Evolutionary conservation across 2,329 filamentous ascomycete species (phyloP).

Genomic region (Paecilomyces variotii): DNA sequence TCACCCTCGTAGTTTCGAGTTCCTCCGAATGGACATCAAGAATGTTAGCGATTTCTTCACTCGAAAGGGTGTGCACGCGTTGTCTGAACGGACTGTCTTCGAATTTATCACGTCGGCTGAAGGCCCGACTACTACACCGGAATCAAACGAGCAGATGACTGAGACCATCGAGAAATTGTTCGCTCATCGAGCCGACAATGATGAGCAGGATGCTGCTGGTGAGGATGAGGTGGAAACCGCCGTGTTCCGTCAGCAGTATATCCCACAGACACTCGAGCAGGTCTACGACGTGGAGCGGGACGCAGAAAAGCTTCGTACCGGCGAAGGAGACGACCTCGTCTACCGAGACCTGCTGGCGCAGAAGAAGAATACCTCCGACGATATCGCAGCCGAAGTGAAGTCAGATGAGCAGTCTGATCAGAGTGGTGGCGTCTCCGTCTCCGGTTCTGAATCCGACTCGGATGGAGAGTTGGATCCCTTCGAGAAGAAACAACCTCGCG

Average conservation of each 20-base stretch:
- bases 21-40: conserved; percentile 96
- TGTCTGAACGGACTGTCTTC: conserved; percentile 74
- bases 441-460: conserved; percentile 30
- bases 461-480: conserved; percentile 41
- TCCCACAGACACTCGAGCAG: conserved; percentile 89
- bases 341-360: conserved; percentile 79
- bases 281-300: conserved; percentile 96
- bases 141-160: conserved; percentile 48
- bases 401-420: conserved; percentile 29
- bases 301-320: conserved; percentile 64
- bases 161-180: conserved; percentile 61
- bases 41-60: conserved; percentile 92
- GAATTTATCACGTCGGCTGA: conserved; percentile 65
- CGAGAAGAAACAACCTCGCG: conserved; percentile 62
- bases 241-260: conserved; percentile 93
- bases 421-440: conserved; percentile 28
- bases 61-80: conserved; percentile 70
- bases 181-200: conserved; percentile 44
- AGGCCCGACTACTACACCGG: conserved; percentile 32
- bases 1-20: conserved; percentile 85
- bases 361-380: conserved; percentile 34
- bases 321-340: conserved; percentile 71
- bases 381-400: conserved; percentile 28
- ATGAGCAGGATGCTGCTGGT: conserved; percentile 41
- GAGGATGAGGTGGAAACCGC: conserved; percentile 73